These are phyloP conservation scores for Cercospora sp. DNA, from an alignment of 2,329 filamentous ascomycete species.

Conservation along the genomic window DNA sequence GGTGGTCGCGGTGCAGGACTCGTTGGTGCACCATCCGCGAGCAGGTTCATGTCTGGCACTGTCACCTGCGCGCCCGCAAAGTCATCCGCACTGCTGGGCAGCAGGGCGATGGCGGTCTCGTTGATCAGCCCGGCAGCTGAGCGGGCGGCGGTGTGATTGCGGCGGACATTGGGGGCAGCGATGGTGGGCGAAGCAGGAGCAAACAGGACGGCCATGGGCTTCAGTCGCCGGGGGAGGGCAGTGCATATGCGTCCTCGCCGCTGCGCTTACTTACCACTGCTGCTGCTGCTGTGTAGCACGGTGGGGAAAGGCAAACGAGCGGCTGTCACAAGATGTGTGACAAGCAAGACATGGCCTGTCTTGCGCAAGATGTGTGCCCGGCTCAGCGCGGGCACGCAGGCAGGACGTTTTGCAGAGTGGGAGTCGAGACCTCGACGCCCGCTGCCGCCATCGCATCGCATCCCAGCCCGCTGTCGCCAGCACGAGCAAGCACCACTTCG, in stretches of 20 bases:
- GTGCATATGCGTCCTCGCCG: not conserved
- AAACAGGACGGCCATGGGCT: not conserved
- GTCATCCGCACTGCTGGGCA: not conserved
- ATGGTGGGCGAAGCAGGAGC: not conserved
- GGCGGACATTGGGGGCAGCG: not conserved
- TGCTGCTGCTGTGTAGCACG: not conserved
- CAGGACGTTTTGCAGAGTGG: not conserved
- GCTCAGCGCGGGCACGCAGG: not conserved
- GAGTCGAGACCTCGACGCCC: not conserved
- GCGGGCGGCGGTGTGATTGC: not conserved
- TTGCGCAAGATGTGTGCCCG: not conserved
- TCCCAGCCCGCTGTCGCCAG: not conserved
- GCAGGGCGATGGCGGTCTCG: not conserved
- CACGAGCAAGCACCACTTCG: not conserved
- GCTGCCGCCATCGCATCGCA: not conserved
- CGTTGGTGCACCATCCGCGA: constrained; percentile 31
- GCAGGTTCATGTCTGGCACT: constrained; percentile 28
- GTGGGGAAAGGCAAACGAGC: not conserved
- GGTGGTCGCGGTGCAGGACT: constrained; percentile 8
- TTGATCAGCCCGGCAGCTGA: not conserved
- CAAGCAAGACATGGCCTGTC: not conserved
- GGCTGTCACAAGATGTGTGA: not conserved
- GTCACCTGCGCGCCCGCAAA: not conserved
- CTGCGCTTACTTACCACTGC: not conserved
- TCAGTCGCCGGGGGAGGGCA: not conserved